Evolutionary conservation across 2,329 filamentous ascomycete species (phyloP).

Genomic region (Colletotrichum gigasporum): DNA sequence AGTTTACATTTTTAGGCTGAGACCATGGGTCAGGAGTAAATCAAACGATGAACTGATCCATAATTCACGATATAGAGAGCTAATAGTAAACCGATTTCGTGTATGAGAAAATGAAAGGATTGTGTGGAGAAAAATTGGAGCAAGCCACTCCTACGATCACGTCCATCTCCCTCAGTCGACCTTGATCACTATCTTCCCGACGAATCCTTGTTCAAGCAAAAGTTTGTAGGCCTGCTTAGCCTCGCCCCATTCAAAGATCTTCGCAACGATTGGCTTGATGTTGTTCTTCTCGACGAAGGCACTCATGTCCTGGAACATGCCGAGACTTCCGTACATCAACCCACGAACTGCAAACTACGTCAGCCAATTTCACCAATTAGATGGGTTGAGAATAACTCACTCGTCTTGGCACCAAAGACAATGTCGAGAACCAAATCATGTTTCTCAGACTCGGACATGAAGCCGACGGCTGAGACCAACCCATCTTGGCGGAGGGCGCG

Average conservation of each 20-base stretch:
- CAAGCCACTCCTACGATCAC: not conserved
- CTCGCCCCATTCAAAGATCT: not conserved
- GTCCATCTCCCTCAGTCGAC: not conserved
- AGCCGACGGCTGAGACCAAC: not conserved
- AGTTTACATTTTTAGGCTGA: too few species aligned
- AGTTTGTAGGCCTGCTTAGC: not conserved
- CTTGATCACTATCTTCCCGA: slow-evolving; percentile 4
- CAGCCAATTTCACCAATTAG: not conserved
- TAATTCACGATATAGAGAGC: too few species aligned
- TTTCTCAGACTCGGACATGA: not conserved
- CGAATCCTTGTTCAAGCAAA: not conserved
- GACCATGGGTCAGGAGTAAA: too few species aligned
- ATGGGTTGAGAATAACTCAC: not conserved
- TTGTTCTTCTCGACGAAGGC: not conserved
- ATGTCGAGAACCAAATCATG: not conserved
- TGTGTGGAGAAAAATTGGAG: too few species aligned
- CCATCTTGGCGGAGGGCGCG: not conserved
- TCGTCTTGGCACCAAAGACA: slow-evolving; percentile 7
- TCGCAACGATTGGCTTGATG: not conserved
- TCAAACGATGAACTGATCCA: too few species aligned
- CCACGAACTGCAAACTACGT: not conserved
- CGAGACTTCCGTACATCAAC: not conserved
- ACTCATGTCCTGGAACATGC: not conserved
- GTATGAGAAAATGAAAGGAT: too few species aligned
- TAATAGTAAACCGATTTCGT: too few species aligned